Percentiles rank a stretch among this genome's conserved stretches.
Conservation (phyloP, 1,139 yeast genomes). For the Kodamaea ohmeri region DNA sequence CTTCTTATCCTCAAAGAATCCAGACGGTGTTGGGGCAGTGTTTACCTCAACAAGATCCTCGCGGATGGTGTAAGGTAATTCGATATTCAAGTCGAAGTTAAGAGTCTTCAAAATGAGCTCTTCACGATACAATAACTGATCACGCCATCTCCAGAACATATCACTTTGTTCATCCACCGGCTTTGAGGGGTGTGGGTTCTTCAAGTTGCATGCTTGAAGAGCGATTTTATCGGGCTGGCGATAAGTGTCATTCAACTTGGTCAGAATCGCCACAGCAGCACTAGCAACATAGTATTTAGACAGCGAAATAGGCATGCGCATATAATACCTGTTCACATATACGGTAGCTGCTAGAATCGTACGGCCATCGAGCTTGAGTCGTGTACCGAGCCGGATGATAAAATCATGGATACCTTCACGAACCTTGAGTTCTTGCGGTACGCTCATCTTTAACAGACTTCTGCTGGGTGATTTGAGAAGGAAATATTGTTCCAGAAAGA, state of each 20-base stretch:
- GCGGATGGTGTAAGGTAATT: slow-evolving; percentile 38
- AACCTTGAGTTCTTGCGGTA: slow-evolving; percentile 35
- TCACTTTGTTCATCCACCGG: slow-evolving; percentile 41
- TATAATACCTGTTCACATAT: slow-evolving; percentile 41
- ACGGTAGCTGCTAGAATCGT: slow-evolving; percentile 46
- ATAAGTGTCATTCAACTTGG: slow-evolving; percentile 44
- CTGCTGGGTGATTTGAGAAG: slow-evolving; percentile 34
- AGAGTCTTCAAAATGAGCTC: slow-evolving; percentile 40
- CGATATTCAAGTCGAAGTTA: slow-evolving; percentile 41
- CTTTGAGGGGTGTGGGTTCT: slow-evolving; percentile 28
- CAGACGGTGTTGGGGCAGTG: slow-evolving; percentile 3
- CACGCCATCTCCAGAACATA: slow-evolving; percentile 47
- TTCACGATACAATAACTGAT: slow-evolving; percentile 44
- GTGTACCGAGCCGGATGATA: slow-evolving; percentile 36
- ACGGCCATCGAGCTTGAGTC: slow-evolving; percentile 41
- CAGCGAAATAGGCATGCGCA: slow-evolving; percentile 43
- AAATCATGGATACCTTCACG: slow-evolving; percentile 44
- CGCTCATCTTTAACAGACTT: slow-evolving; percentile 20
- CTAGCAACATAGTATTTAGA: slow-evolving; percentile 48
- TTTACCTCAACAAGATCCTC: slow-evolving; percentile 20
- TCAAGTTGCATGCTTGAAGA: slow-evolving; percentile 35
- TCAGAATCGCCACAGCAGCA: slow-evolving; percentile 44
- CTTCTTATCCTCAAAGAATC: slow-evolving; percentile 23
- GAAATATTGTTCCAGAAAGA: slow-evolving; percentile 33
- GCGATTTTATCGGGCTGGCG: slow-evolving; percentile 47